Percentiles rank a stretch among this genome's conserved stretches.
Conservation (phyloP, 768 basidiomycete genomes). For the Fibroporia radiculosa region DNA sequence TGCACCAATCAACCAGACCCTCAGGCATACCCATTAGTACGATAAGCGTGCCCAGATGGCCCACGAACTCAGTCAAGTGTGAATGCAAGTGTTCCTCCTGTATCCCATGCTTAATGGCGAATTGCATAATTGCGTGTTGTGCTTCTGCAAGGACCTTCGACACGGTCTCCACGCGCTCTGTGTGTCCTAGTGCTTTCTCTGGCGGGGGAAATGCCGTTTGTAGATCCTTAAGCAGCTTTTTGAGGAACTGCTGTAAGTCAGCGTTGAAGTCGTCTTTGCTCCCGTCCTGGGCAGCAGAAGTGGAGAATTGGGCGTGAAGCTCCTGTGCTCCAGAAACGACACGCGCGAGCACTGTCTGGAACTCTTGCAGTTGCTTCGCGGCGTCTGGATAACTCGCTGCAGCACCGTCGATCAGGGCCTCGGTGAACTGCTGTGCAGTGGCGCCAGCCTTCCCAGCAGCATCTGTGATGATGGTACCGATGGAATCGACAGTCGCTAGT, state of each 20-base stretch:
- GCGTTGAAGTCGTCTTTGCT: background rate
- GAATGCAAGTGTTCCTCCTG: slow-evolving; percentile 17
- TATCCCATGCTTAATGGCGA: slow-evolving; percentile 17
- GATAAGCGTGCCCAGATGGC: slow-evolving; percentile 10
- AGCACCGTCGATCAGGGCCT: no score
- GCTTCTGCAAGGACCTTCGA: slow-evolving; percentile 17
- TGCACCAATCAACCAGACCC: background rate
- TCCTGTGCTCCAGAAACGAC: slow-evolving; percentile 14
- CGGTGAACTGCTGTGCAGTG: no score
- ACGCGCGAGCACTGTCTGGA: slow-evolving; percentile 15
- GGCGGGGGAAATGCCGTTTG: slow-evolving; percentile 22
- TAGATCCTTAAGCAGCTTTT: slow-evolving; percentile 19
- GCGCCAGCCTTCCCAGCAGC: no score
- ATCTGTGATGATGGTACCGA: no score
- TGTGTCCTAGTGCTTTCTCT: slow-evolving; percentile 24
- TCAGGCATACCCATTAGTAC: slow-evolving; percentile 3
- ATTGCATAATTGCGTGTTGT: slow-evolving; percentile 20
- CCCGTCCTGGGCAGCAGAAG: slow-evolving; percentile 12
- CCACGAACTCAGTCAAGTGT: slow-evolving; percentile 19
- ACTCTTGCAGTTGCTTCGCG: no score
- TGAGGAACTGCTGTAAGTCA: background rate
- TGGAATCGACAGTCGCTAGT: no score
- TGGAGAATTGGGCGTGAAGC: slow-evolving; percentile 9
- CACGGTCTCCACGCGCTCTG: slow-evolving; percentile 18
- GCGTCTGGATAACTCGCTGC: no score